Evolutionary conservation across 2,329 filamentous ascomycete genomes (phyloP), one percentile per base, ranked within the genome.

Genomic region (Colletotrichum karsti): DNA sequence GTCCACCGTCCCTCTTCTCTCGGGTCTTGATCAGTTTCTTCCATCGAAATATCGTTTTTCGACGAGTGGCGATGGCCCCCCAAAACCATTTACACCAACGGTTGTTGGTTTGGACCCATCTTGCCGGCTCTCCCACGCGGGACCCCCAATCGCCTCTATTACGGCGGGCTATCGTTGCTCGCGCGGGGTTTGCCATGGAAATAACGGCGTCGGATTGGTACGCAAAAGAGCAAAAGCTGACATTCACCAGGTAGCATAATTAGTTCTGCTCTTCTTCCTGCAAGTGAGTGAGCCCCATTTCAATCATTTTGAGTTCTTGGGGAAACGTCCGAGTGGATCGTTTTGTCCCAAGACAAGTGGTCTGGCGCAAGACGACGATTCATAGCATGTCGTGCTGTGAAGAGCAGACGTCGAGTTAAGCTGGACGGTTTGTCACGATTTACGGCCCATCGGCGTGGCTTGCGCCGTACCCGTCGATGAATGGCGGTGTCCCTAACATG

Each of bases 211-310:
- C 44, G 50, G 15, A 39, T 41, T 42, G 42, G 12, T 41, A 20
- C 7, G 26, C 13, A n/a, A 18, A 39, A 15, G 26, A 53, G 18
- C 41, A 24, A 51, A 46, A 39, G 53, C 64, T 67, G 42, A 67
- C 46, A 24, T 12, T 24, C 18, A 41, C 18, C 30, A 67, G 64
- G 37, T 53, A 28, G 39, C 63, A 18, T 13, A 39, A 42, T 41
- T 18, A 26, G 13, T 35, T 46, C 35, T 57, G 60, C 60, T 67
- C 64, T 58, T 67, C 60, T 64, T 67, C 59, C 64, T 67, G 60
- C 64, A 44, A 55, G 64, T 67, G 30, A 67, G 64, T 67, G 37
- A 46, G 30, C n/a, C 18, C 18, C 13, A 33, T n/a, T 37, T 35
- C 42, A 12, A 42, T 22, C 13, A n/a, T 41, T 10, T 46, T 46